Evolutionary conservation across 306 rosid genomes (phyloP).

Genomic region (Vigna angularis): DNA sequence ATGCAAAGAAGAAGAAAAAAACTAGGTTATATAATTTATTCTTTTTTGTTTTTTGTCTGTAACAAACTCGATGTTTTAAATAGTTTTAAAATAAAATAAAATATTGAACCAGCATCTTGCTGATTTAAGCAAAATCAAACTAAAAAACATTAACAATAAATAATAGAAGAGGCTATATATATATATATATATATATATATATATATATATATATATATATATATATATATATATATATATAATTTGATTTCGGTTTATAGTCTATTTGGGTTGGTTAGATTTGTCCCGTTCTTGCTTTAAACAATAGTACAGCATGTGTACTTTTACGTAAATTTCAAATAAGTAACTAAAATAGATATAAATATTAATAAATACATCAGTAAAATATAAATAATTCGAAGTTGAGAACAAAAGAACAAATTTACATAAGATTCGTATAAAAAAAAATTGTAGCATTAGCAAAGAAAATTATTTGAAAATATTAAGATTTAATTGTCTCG

Average conservation of each 20-base stretch:
- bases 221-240: not conserved
- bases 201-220: not conserved
- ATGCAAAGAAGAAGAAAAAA: not conserved
- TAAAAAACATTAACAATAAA: not conserved
- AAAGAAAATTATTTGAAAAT: too few relatives aligned
- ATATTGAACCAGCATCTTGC: not conserved
- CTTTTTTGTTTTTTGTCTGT: too few relatives aligned
- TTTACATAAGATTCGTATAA: too few relatives aligned
- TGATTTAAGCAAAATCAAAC: not conserved
- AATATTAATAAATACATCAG: not conserved
- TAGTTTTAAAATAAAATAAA: not conserved
- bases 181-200: too few relatives aligned
- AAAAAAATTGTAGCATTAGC: too few relatives aligned
- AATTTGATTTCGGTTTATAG: too few relatives aligned
- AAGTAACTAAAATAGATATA: not conserved
- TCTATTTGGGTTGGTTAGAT: too few relatives aligned
- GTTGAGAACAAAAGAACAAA: not conserved
- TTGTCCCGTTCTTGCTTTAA: too few relatives aligned
- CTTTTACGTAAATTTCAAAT: not conserved
- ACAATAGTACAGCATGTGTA: too few relatives aligned
- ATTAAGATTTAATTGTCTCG: too few relatives aligned
- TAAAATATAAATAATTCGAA: not conserved
- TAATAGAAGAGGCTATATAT: not conserved
- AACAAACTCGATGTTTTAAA: not conserved
- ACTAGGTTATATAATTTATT: too few relatives aligned